phyloP scores from a whole-genome alignment of 768 basidiomycete species.

The Mycena belliarum region DNA sequence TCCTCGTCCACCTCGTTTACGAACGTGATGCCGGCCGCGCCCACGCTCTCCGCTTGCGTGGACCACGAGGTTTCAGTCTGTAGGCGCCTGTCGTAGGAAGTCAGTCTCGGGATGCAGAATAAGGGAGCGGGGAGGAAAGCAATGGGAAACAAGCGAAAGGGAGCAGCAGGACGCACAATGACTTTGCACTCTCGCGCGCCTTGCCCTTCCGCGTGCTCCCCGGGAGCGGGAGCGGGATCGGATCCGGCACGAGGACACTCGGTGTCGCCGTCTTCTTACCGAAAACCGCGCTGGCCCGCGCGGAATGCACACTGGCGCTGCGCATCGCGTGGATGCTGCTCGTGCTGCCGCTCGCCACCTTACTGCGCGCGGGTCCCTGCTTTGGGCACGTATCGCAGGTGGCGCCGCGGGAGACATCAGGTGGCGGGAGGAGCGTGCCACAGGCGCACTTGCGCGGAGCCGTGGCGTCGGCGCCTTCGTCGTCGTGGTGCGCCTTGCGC shows the following conservation, averaged over 20 bases:
- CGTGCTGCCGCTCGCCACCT: too few species aligned
- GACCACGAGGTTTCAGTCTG: slow-evolving; percentile 10
- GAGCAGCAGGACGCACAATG: neutral
- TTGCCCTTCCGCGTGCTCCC: slow-evolving; percentile 6
- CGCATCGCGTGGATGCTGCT: neutral
- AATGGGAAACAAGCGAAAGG: too few species aligned
- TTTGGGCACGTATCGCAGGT: neutral
- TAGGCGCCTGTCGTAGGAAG: slow-evolving; percentile 1
- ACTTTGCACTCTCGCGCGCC: slow-evolving; percentile 5
- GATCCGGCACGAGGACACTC: neutral
- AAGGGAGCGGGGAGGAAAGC: neutral
- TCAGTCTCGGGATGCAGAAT: neutral
- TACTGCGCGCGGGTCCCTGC: too few species aligned
- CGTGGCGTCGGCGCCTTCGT: too few species aligned
- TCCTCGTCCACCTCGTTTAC: slow-evolving; percentile 19
- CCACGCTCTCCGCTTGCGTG: neutral
- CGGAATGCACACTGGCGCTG: neutral
- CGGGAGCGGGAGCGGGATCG: neutral
- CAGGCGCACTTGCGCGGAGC: neutral
- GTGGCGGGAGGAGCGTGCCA: slow-evolving; percentile 8
- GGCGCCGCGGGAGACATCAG: neutral
- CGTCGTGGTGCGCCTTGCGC: neutral
- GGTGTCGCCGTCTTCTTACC: neutral
- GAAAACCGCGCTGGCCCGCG: neutral
- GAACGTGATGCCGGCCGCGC: slow-evolving; percentile 8